Evolutionary conservation across 108 stramenopile genomes (phyloP).

Genomic region (Nitzschia palea): DNA sequence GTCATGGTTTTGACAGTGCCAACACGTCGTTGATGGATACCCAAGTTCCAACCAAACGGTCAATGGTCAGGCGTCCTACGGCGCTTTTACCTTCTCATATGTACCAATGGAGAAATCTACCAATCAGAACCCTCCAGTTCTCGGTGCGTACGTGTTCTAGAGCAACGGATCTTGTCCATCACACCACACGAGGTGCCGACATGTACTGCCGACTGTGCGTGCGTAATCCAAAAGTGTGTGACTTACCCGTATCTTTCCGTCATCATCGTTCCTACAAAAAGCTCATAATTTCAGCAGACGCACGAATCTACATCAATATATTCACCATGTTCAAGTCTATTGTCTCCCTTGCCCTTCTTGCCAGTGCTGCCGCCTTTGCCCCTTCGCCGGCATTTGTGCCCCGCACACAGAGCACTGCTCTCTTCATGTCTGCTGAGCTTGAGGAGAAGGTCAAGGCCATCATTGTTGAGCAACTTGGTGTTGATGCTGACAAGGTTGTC

Average conservation of each 20-base stretch:
- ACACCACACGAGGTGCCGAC: no score
- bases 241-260: background rate
- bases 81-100: background rate
- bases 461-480: constrained; percentile 55
- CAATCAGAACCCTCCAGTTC: background rate
- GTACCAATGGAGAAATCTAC: background rate
- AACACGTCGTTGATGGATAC: no score
- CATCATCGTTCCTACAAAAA: background rate
- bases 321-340: constrained; percentile 61
- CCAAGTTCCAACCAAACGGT: no score
- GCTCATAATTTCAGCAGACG: no score
- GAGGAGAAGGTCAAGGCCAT: constrained; percentile 53
- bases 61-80: background rate
- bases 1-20: background rate
- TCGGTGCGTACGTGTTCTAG: background rate
- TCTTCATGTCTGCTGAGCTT: constrained; percentile 47
- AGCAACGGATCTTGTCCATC: background rate
- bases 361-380: constrained; percentile 76
- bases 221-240: no score
- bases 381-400: constrained; percentile 40
- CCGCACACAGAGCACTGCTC: constrained; percentile 38
- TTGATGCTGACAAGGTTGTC: constrained; percentile 62
- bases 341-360: constrained; percentile 66
- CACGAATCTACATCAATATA: background rate
- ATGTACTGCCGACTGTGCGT: no score